Percentiles rank a stretch among this genome's conserved stretches.
These are phyloP conservation scores for Wickerhamiella bombiphila DNA, from an alignment of 805 yeast genomes.

Conservation along the genomic window DNA sequence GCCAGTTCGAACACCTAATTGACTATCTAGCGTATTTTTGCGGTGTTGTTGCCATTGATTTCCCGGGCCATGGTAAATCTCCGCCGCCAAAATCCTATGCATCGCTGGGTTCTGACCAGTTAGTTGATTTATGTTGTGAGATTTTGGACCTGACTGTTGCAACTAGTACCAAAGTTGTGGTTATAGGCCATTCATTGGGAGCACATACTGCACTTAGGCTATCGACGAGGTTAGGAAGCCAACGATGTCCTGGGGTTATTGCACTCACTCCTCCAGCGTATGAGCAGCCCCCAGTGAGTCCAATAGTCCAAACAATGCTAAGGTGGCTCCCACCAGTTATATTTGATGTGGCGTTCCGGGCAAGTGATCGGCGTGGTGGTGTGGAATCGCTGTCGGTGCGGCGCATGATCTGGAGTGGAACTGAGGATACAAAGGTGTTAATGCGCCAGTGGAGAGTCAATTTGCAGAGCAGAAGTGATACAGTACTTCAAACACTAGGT, in stretches of 20 bases:
- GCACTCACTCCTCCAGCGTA: constrained; percentile 25
- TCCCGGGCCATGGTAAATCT: constrained; percentile 72
- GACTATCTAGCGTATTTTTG: constrained; percentile 47
- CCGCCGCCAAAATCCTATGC: constrained; percentile 20
- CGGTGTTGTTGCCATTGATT: constrained; percentile 55
- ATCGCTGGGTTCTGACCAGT: constrained; percentile 9
- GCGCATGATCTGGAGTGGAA: constrained; percentile 32
- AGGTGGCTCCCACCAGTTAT: constrained; percentile 23
- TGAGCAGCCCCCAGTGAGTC: constrained; percentile 4
- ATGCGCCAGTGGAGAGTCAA: constrained; percentile 57
- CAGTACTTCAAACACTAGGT: constrained; percentile 38
- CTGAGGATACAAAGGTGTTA: constrained; percentile 28
- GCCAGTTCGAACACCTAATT: constrained; percentile 67
- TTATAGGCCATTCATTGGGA: constrained; percentile 68
- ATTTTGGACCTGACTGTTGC: constrained; percentile 10
- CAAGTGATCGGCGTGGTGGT: constrained; percentile 50
- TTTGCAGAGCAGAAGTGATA: constrained; percentile 40
- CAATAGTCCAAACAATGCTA: constrained; percentile 12
- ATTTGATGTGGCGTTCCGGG: constrained; percentile 38
- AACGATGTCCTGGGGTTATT: constrained; percentile 22
- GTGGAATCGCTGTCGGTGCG: constrained; percentile 44
- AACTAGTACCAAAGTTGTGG: constrained; percentile 4
- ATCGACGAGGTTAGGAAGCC: constrained; percentile 7
- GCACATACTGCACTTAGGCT: constrained; percentile 32
- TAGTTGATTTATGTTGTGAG: constrained; percentile 7